These are phyloP conservation scores for Sporothrix sp. DNA, from an alignment of 2,329 filamentous ascomycete genomes.

Conservation along the genomic window DNA sequence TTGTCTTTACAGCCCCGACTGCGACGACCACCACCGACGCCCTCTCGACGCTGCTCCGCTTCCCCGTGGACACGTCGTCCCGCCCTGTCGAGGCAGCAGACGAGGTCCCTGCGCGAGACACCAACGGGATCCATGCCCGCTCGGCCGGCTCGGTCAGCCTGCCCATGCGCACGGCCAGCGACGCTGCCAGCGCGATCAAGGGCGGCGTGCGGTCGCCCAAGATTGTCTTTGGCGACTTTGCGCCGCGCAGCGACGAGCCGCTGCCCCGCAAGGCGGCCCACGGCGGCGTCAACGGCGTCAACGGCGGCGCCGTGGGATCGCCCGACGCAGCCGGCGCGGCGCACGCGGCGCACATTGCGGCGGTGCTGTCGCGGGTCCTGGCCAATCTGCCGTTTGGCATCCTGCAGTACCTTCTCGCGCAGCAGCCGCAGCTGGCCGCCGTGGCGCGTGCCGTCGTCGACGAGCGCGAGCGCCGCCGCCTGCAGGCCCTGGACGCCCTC, in stretches of 20 bases:
- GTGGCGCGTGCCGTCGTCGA: conserved; percentile 34
- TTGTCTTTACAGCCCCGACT: conserved; percentile 25
- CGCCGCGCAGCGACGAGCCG: conserved; percentile 26
- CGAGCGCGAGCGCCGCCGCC: conserved; percentile 49
- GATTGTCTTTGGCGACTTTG: conserved; percentile 63
- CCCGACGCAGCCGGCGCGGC: not conserved
- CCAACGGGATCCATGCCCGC: not conserved
- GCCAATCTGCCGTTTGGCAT: conserved; percentile 60
- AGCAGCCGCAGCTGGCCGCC: conserved; percentile 40
- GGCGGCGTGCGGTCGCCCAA: conserved; percentile 17
- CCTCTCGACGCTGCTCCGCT: not conserved
- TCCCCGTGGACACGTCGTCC: not conserved
- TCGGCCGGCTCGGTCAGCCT: conserved; percentile 15
- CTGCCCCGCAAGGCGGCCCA: not conserved
- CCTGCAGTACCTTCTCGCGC: conserved; percentile 56
- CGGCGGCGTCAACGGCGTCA: not conserved
- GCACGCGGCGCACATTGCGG: conserved; percentile 30
- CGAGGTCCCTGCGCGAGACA: not conserved
- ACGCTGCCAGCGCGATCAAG: not conserved
- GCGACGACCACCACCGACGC: conserved; percentile 38
- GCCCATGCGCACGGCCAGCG: conserved; percentile 1
- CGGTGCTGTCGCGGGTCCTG: conserved; percentile 51
- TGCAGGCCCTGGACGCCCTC: conserved; percentile 31
- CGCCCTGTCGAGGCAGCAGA: not conserved
- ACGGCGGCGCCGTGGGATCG: not conserved